Evolutionary conservation across 2,329 filamentous ascomycete genomes (phyloP).

Genomic region (Zasmidium citrigriseum): DNA sequence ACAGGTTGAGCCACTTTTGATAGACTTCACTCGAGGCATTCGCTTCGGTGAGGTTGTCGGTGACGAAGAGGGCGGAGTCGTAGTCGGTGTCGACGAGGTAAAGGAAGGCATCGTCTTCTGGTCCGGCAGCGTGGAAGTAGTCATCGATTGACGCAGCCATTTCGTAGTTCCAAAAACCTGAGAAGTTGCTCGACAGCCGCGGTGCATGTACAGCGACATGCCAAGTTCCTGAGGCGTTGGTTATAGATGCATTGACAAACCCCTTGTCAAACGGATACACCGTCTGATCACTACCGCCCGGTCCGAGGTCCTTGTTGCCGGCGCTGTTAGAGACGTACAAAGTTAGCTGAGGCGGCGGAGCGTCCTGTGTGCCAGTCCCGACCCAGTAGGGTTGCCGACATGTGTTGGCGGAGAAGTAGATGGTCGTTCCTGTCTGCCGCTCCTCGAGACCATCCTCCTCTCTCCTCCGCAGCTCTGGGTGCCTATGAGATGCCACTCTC

Average conservation of each 20-base stretch:
- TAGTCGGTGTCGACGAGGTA: constrained; percentile 85
- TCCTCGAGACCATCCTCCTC: constrained; percentile 21
- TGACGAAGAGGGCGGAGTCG: constrained; percentile 75
- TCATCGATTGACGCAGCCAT: constrained; percentile 79
- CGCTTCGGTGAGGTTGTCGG: constrained; percentile 66
- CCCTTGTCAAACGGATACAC: constrained; percentile 63
- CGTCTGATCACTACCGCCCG: constrained; percentile 52
- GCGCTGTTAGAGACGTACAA: constrained; percentile 70
- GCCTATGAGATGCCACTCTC: constrained; percentile 13
- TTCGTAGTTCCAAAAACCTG: constrained; percentile 74
- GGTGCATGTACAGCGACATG: constrained; percentile 78
- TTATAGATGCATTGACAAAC: constrained; percentile 64
- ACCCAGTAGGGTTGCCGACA: constrained; percentile 72
- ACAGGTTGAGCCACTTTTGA: constrained; percentile 58
- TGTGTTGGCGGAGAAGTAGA: constrained; percentile 85
- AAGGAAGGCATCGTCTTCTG: constrained; percentile 57
- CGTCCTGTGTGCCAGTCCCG: constrained; percentile 46
- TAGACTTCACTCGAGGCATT: constrained; percentile 50
- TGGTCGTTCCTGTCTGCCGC: constrained; percentile 41
- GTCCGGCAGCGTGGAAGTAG: constrained; percentile 69
- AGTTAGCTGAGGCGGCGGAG: constrained; percentile 65
- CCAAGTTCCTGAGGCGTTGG: constrained; percentile 63
- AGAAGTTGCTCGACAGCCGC: constrained; percentile 59
- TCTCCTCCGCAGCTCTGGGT: constrained; percentile 29
- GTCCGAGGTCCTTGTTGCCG: constrained; percentile 66